These are phyloP conservation scores for Neospermospora avenae DNA, from an alignment of 2,329 filamentous ascomycete genomes.

Conservation along the genomic window DNA sequence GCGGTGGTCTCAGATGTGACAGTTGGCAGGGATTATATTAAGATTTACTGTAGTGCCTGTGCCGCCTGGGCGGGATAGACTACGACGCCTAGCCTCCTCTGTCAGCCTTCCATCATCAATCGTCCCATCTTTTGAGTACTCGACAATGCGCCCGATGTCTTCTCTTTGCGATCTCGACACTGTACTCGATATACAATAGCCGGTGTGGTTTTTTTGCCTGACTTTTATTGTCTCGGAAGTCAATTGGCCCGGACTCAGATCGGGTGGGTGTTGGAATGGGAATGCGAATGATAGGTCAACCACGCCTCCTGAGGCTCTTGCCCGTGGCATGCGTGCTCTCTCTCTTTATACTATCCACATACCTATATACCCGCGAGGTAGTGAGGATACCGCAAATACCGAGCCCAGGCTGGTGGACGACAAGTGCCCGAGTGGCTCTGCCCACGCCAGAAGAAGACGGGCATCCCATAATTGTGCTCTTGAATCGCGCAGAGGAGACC, in stretches of 20 bases:
- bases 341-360: slow-evolving; percentile 7
- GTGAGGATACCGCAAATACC: neutral
- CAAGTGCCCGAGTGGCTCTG: neutral
- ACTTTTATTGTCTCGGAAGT: neutral
- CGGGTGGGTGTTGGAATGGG: neutral
- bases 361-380: slow-evolving; percentile 7
- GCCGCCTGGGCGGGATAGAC: neutral
- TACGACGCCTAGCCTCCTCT: neutral
- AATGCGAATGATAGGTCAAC: neutral
- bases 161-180: neutral
- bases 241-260: neutral
- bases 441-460: slow-evolving; percentile 5
- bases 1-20: neutral
- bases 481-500: slow-evolving; percentile 38
- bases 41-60: neutral
- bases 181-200: neutral
- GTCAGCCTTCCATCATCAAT: neutral
- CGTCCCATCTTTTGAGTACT: neutral
- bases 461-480: slow-evolving; percentile 45
- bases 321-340: slow-evolving; percentile 11
- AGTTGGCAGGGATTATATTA: neutral
- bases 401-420: neutral
- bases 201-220: neutral
- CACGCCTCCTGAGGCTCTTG: slow-evolving; percentile 9
- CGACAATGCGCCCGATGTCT: neutral